These are phyloP conservation scores for Vitellaria paradoxa DNA, from an alignment of 179 eudicot genomes.

Conservation along the genomic window DNA sequence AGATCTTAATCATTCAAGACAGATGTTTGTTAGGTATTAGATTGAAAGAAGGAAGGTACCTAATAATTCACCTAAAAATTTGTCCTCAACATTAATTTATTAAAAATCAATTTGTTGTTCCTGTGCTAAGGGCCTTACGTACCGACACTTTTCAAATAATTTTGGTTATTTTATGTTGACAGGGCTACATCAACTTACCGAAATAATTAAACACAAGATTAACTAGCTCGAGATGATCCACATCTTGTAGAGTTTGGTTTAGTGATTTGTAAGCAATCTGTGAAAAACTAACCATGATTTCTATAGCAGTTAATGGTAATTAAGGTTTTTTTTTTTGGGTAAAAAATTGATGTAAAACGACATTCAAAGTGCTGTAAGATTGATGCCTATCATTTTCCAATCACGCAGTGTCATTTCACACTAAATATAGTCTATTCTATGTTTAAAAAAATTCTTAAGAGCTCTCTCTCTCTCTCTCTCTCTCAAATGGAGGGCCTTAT, in stretches of 20 bases:
- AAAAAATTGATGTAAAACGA: too few relatives aligned
- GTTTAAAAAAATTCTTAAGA: background rate
- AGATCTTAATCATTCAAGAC: background rate
- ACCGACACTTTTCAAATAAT: background rate
- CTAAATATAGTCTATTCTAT: background rate
- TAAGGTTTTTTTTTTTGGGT: too few relatives aligned
- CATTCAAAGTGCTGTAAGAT: too few relatives aligned
- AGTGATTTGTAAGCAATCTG: too few relatives aligned
- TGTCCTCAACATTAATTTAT: background rate
- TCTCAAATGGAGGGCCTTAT: background rate
- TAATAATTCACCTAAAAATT: background rate
- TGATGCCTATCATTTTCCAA: background rate
- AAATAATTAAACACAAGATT: background rate
- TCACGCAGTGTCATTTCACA: conserved; percentile 26
- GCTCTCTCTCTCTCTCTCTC: background rate
- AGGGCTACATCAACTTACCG: background rate
- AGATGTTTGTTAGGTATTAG: background rate
- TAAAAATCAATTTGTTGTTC: background rate
- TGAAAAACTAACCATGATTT: too few relatives aligned
- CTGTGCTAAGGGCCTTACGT: background rate
- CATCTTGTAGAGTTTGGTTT: too few relatives aligned
- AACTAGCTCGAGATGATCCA: background rate
- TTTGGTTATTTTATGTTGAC: background rate
- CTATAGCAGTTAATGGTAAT: too few relatives aligned
- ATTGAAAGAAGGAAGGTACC: background rate